Evolutionary conservation across 306 rosid species (phyloP).

Genomic region (Casuarina cunninghamiana): DNA sequence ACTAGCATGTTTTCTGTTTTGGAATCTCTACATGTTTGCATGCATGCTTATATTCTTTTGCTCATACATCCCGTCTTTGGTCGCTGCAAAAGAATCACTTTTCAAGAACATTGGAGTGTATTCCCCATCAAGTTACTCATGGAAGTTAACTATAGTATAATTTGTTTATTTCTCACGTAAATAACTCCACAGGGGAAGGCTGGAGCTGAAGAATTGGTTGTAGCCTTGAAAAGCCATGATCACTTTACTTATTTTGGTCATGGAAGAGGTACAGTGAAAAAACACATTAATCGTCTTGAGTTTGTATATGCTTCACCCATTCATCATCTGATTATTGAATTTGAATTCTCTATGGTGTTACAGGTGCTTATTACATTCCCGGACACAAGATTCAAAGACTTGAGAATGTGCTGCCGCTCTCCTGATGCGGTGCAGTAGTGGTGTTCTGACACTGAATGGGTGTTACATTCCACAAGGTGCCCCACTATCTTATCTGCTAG

Average conservation of each 20-base stretch:
- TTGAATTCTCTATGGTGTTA: slow-evolving; percentile 16
- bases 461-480: slow-evolving; percentile 75
- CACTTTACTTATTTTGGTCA: slow-evolving; percentile 89
- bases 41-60: not conserved
- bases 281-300: slow-evolving; percentile 11
- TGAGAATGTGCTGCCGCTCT: slow-evolving; percentile 80
- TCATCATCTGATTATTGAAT: slow-evolving; percentile 16
- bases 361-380: slow-evolving; percentile 84
- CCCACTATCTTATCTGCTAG: slow-evolving; percentile 74
- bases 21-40: not conserved
- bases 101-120: not conserved
- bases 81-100: not conserved
- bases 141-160: slow-evolving; percentile 11
- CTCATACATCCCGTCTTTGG: not conserved
- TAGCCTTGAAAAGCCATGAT: slow-evolving; percentile 69
- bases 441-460: slow-evolving; percentile 70
- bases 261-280: slow-evolving; percentile 73
- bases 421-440: slow-evolving; percentile 93
- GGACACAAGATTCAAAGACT: slow-evolving; percentile 69
- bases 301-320: not conserved
- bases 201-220: slow-evolving; percentile 72
- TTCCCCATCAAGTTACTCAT: slow-evolving; percentile 7
- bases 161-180: slow-evolving; percentile 26
- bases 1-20: not conserved
- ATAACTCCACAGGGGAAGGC: slow-evolving; percentile 71